Percentiles rank a stretch among this genome's conserved stretches.
Evolutionary conservation across 176 grass and related monocot genomes (phyloP).

Genomic region (Puya raimondii): DNA sequence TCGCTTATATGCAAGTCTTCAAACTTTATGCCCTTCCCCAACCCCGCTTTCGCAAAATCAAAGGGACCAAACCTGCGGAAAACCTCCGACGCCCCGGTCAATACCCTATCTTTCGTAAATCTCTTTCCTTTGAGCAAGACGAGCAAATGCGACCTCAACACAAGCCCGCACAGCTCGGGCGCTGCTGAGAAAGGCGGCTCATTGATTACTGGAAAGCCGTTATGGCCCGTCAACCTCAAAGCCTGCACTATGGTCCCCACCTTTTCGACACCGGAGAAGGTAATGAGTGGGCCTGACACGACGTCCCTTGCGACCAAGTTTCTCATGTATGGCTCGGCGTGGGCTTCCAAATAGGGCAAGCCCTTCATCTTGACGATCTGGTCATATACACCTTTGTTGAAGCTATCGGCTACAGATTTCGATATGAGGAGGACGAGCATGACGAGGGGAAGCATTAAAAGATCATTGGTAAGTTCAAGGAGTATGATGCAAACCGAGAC

Average conservation of each 20-base stretch:
- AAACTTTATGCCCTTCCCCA: slow-evolving; percentile 40
- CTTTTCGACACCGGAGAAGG: slow-evolving; percentile 39
- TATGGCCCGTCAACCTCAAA: slow-evolving; percentile 36
- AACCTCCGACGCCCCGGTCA: slow-evolving; percentile 29
- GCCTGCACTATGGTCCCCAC: slow-evolving; percentile 35
- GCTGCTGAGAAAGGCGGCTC: slow-evolving; percentile 32
- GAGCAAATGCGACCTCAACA: slow-evolving; percentile 51
- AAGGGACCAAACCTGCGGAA: slow-evolving; percentile 38
- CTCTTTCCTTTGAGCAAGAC: slow-evolving; percentile 40
- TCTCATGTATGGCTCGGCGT: slow-evolving; percentile 48
- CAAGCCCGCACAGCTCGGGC: slow-evolving; percentile 56
- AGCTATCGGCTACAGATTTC: slow-evolving; percentile 61
- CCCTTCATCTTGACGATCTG: slow-evolving; percentile 67
- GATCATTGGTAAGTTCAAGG: slow-evolving; percentile 62
- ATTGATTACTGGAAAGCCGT: slow-evolving; percentile 61
- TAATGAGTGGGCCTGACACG: slow-evolving; percentile 38
- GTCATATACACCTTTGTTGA: slow-evolving; percentile 70
- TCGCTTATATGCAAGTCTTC: slow-evolving; percentile 37
- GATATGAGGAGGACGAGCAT: slow-evolving; percentile 65
- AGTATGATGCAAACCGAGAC: slow-evolving; percentile 74
- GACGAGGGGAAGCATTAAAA: slow-evolving; percentile 52
- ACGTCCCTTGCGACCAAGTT: slow-evolving; percentile 43
- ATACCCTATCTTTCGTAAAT: slow-evolving; percentile 33
- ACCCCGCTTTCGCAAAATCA: slow-evolving; percentile 61
- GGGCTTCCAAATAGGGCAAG: slow-evolving; percentile 47